Percentiles rank a stretch among this genome's conserved stretches.
phyloP scores from a whole-genome alignment of 176 grass and related monocot genomes.

The Bothriochloa decipiens region DNA sequence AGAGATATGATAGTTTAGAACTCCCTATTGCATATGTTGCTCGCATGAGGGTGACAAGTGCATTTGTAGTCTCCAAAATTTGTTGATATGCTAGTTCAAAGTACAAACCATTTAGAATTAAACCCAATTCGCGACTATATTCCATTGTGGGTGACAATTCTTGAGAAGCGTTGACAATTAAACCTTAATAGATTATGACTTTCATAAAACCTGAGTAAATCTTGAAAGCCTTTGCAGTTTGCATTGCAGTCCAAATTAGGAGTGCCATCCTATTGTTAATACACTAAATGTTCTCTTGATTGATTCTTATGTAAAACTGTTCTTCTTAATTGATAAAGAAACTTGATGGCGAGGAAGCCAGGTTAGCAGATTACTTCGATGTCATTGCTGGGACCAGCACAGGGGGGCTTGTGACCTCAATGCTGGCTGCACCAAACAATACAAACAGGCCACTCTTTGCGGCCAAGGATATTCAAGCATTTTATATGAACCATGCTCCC shows the following conservation, averaged over 20 bases:
- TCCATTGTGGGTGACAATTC: no score
- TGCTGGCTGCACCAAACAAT: conserved; percentile 67
- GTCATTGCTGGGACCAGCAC: conserved; percentile 88
- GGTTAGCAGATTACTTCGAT: conserved; percentile 88
- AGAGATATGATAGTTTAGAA: conserved; percentile 27
- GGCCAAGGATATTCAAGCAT: conserved; percentile 77
- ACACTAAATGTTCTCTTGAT: conserved; percentile 8
- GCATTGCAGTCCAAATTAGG: conserved; percentile 20
- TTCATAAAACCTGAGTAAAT: conserved; percentile 25
- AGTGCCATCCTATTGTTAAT: not conserved
- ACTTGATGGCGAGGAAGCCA: conserved; percentile 81
- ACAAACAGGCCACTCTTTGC: conserved; percentile 72
- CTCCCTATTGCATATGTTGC: conserved; percentile 5
- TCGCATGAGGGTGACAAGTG: not conserved
- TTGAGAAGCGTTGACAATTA: conserved; percentile 18
- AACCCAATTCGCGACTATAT: conserved; percentile 13
- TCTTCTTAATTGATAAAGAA: conserved; percentile 58
- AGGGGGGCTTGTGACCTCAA: conserved; percentile 73
- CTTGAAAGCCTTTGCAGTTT: conserved; percentile 4
- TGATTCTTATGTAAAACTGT: conserved; percentile 13
- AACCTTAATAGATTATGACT: conserved; percentile 4
- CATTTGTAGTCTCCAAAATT: not conserved
- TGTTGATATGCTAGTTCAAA: conserved; percentile 31
- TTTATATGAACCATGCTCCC: conserved; percentile 66
- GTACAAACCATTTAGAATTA: conserved; percentile 1